A percentile compares a stretch with the other conserved stretches of the same genome.
Evolutionary conservation across 495 filamentous ascomycete genomes (phyloP).

Genomic region (Tetracladium marchalianum): DNA sequence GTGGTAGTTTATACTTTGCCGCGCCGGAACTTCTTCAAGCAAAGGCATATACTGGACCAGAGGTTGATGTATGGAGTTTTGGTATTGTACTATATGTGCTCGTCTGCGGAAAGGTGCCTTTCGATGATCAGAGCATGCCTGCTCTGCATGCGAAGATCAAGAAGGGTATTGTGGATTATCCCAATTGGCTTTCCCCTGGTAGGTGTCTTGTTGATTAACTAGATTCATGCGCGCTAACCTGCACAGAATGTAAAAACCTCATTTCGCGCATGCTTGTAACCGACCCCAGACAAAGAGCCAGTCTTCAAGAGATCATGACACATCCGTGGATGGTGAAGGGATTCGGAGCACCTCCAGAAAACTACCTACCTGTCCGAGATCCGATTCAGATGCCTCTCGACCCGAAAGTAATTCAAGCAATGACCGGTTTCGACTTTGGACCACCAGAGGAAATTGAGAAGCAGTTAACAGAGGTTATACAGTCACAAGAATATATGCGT

Average conservation of each 20-base stretch:
- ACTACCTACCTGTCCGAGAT: constrained; percentile 75
- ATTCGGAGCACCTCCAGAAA: constrained; percentile 77
- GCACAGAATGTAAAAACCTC: constrained; percentile 74
- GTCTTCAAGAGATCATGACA: constrained; percentile 83
- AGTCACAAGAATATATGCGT: constrained; percentile 84
- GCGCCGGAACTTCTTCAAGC: constrained; percentile 93
- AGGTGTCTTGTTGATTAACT: constrained; percentile 22
- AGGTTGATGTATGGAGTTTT: constrained; percentile 99
- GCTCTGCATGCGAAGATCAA: constrained; percentile 99
- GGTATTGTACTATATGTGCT: constrained; percentile 98
- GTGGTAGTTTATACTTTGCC: constrained; percentile 95
- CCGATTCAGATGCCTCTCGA: constrained; percentile 81
- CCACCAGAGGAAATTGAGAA: constrained; percentile 68
- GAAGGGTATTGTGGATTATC: constrained; percentile 92
- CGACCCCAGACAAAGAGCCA: constrained; percentile 79
- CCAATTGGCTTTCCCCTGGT: constrained; percentile 84
- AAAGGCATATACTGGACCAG: constrained; percentile 86
- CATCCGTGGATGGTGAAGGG: constrained; percentile 98
- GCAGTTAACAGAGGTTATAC: constrained; percentile 74
- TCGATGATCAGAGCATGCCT: constrained; percentile 99
- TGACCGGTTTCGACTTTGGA: constrained; percentile 98
- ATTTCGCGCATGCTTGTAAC: constrained; percentile 96
- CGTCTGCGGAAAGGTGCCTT: constrained; percentile 96
- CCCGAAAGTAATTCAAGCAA: constrained; percentile 70
- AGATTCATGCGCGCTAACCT: not conserved